phyloP scores from a whole-genome alignment of 75 land plant genomes.

The Picea glauca region DNA sequence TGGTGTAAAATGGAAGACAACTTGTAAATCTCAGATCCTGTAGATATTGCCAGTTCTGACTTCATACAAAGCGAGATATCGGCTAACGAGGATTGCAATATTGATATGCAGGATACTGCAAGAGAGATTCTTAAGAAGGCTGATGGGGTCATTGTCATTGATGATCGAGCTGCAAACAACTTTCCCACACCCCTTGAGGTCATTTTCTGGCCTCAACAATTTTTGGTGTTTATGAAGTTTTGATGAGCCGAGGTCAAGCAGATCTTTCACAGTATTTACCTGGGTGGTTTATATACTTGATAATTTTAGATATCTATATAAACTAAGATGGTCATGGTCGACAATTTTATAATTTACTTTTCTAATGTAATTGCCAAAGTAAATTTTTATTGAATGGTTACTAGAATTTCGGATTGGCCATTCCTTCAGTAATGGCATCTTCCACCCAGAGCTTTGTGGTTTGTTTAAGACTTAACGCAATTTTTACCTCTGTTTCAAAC shows the following conservation, averaged over 20 bases:
- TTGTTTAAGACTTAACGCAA: not conserved
- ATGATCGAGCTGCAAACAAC: conserved; percentile 70
- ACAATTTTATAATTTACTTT: not conserved
- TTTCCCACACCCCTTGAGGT: conserved; percentile 95
- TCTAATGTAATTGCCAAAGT: not conserved
- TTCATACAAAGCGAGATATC: not conserved
- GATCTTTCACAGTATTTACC: conserved; percentile 6
- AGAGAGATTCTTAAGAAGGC: conserved; percentile 71
- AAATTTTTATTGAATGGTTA: conserved; percentile 1
- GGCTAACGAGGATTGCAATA: not conserved
- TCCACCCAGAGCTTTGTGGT: not conserved
- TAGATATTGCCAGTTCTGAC: not conserved
- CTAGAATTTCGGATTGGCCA: not conserved
- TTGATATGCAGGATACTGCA: conserved; percentile 62
- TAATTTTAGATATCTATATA: not conserved
- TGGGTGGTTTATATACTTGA: not conserved
- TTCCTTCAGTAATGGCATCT: not conserved
- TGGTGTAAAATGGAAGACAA: not conserved
- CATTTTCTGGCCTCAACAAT: not conserved
- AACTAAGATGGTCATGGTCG: not conserved
- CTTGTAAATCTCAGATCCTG: not conserved
- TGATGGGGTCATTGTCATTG: conserved; percentile 80
- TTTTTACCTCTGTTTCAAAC: not conserved
- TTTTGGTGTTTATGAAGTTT: not conserved
- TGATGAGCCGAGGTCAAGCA: not conserved